Percentiles rank a stretch among this genome's conserved stretches.
These are phyloP conservation scores for Astrothelium macrocarpum DNA, from an alignment of 495 filamentous ascomycete species.

Conservation along the genomic window DNA sequence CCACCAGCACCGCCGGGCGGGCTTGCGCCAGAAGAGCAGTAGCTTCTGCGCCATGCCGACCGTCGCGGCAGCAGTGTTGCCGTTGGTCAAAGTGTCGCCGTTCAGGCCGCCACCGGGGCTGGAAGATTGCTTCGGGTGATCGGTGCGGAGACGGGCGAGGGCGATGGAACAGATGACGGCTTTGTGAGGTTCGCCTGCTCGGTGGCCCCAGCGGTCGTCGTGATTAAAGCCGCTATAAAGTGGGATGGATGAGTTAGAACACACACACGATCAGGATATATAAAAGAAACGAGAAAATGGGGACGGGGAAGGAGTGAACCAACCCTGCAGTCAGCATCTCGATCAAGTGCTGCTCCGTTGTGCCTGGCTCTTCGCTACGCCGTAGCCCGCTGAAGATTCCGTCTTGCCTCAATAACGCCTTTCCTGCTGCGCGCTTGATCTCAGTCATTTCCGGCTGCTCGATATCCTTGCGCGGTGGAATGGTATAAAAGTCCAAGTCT, in stretches of 20 bases:
- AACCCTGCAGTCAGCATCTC: conserved; percentile 99
- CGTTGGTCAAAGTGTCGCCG: conserved; percentile 55
- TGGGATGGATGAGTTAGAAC: conserved; percentile 9
- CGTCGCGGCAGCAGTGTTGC: conserved; percentile 49
- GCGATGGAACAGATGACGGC: conserved; percentile 96
- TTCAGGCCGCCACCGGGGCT: conserved; percentile 6
- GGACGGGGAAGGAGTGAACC: conserved; percentile 27
- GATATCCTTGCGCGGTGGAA: conserved; percentile 81
- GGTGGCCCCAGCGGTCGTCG: conserved; percentile 90
- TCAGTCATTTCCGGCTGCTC: conserved; percentile 87
- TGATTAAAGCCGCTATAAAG: conserved; percentile 82
- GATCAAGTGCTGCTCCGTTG: conserved; percentile 96
- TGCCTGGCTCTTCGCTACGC: conserved; percentile 89
- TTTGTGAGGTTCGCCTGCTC: conserved; percentile 92
- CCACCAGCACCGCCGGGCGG: conserved; percentile 96
- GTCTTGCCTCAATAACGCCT: conserved; percentile 75
- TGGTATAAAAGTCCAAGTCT: conserved; percentile 95
- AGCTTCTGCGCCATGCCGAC: conserved; percentile 99
- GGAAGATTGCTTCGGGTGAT: conserved; percentile 53
- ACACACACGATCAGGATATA: not conserved
- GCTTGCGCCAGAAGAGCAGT: conserved; percentile 95
- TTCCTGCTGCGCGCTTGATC: conserved; percentile 88
- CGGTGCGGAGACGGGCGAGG: conserved; percentile 82
- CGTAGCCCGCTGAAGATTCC: conserved; percentile 93
- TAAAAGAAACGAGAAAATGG: conserved; percentile 12